Conservation (phyloP, 352 stramenopile species). For the Pythium chondricola region DNA sequence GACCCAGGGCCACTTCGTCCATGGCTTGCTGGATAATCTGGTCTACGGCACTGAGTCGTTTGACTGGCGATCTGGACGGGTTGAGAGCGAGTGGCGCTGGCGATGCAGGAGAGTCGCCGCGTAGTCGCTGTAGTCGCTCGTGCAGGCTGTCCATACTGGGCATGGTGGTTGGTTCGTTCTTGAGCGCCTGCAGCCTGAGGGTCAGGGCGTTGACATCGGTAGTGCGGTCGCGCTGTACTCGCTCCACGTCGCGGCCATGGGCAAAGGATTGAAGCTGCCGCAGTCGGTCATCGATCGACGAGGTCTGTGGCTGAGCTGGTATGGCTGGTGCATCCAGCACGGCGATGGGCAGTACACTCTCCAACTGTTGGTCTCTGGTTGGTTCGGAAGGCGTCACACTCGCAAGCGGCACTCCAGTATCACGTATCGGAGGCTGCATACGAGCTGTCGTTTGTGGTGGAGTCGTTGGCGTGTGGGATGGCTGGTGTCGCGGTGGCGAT, state of each 20-base stretch:
- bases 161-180: constrained; percentile 26
- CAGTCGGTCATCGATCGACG: constrained; percentile 34
- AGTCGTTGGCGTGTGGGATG: no score
- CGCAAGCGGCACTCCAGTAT: no score
- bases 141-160: constrained; percentile 22
- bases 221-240: constrained; percentile 17
- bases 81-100: constrained; percentile 4
- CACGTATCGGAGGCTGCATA: no score
- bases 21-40: constrained; percentile 51
- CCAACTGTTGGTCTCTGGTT: no score
- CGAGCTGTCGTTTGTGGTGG: no score
- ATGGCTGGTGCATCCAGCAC: no score
- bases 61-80: not conserved
- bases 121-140: constrained; percentile 36
- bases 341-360: no score
- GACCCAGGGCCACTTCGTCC: constrained; percentile 52
- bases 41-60: constrained; percentile 20
- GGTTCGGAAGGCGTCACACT: no score
- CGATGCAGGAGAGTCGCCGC: constrained; percentile 5
- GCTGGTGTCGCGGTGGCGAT: no score
- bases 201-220: constrained; percentile 10
- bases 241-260: constrained; percentile 13
- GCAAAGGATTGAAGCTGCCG: constrained; percentile 37
- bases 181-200: constrained; percentile 36
- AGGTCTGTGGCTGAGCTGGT: no score